Evolutionary conservation across 352 stramenopile species (phyloP), one percentile per base, ranked within the genome.

Genomic region (Paralagenidium karlingii): DNA sequence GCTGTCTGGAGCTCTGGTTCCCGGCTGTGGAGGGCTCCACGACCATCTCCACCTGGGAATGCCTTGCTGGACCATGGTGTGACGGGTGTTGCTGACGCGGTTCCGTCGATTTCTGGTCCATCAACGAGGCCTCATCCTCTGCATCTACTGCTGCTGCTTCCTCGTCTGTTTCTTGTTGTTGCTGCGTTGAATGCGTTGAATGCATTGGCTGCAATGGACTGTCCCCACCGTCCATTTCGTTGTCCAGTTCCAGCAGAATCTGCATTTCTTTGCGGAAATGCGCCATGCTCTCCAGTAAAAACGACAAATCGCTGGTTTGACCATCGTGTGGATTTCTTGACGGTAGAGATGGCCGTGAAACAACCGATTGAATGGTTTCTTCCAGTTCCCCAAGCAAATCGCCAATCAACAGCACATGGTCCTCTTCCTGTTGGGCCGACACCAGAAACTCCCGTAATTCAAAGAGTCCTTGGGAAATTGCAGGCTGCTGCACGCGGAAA

Each of bases 191-290:
- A 18, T 49, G 38, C 9, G 34, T 38, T 2, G 50, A 65, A 65
- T n/a, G 53, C 48, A 24, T 53, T 51, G 25, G 50, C 50, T 19
- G 40, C 51, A 24, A 43, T 26, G 24, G 34, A n/a, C 47, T 58
- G 15, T 55, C 49, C 1, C 43, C 50, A 16, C 56, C 38, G 13
- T 47, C 59, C 18, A 40, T 26, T 10, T 55, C 51, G 22, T 55
- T 30, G 29, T 64, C 63, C 37, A 82, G 44, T 36, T 80, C 67
- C 18, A 77, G 49, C 28, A 77, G 57, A 40, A 77, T 45, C 50
- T 75, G 58, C 54, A 82, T 66, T 49, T 82, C 60, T 49, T 82
- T 60, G 24, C 68, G 57, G 28, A 85, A 85, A 28, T 69, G 57
- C 31, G 64, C 51, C 24, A 85, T 52, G 15, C 68, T 55, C 29